These are phyloP conservation scores for Aeschynomene evenia DNA, from an alignment of 306 rosid species.

Conservation along the genomic window DNA sequence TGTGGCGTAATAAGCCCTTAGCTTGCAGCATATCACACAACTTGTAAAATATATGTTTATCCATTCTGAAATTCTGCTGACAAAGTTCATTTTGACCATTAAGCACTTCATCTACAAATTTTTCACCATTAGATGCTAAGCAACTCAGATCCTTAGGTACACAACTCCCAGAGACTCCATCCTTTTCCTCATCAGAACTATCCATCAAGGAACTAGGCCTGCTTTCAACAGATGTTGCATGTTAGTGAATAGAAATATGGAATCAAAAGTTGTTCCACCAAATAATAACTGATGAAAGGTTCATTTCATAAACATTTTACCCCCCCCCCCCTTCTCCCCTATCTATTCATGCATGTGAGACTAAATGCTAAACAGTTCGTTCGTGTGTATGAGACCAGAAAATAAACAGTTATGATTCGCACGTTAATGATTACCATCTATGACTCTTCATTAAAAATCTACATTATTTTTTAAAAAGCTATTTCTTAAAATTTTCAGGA, in stretches of 20 bases:
- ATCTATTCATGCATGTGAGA: not conserved
- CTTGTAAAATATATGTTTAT: slow-evolving; percentile 73
- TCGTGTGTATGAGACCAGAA: not conserved
- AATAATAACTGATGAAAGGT: slow-evolving; percentile 9
- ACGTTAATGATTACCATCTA: not conserved
- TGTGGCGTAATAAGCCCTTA: slow-evolving; percentile 78
- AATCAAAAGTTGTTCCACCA: slow-evolving; percentile 10
- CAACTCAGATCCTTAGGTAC: slow-evolving; percentile 54
- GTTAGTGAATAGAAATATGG: slow-evolving; percentile 1
- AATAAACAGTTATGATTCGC: not conserved
- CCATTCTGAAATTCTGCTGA: slow-evolving; percentile 82
- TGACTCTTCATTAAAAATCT: not conserved
- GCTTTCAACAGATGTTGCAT: not conserved
- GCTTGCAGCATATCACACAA: slow-evolving; percentile 84
- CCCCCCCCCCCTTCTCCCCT: not conserved
- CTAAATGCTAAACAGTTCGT: not conserved
- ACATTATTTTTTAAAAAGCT: no score
- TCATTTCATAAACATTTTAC: not conserved
- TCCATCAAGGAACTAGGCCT: slow-evolving; percentile 50
- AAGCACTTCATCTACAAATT: slow-evolving; percentile 85
- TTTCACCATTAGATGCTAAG: slow-evolving; percentile 55
- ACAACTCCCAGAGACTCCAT: slow-evolving; percentile 42
- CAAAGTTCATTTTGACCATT: slow-evolving; percentile 67
- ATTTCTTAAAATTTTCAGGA: not conserved
- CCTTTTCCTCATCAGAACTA: slow-evolving; percentile 78